Base-by-base conservation (phyloP, 768 basidiomycete genomes). In the Suillus subaureus region DNA sequence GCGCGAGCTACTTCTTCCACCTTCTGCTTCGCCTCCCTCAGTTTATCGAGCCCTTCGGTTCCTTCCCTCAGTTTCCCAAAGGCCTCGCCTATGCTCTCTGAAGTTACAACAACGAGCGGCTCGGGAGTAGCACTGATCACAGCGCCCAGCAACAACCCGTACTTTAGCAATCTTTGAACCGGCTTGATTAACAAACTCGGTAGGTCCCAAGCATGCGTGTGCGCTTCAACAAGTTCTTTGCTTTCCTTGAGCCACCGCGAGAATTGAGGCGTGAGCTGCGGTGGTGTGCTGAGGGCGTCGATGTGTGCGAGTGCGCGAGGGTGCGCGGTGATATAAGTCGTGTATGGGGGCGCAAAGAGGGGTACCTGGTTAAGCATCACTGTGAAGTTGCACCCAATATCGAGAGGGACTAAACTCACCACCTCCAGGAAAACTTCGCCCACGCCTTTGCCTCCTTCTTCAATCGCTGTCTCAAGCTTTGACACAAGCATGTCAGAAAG, bases 101-200 rank as follows among this genome's bases (percentile, higher is more conserved):
- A 40, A 40, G 57, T 21, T 12, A 42, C 39, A 12, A 60, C 18
- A 16, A 77, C 64, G 37, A 77, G 73, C 11, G 74, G 66, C 61
- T 88, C 85, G 8, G 89, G 87, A 0, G 93, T 94, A 71, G 89
- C 89, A 60, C 89, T 87, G 61, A 90, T 85, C 69, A 94, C 89
- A 31, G 92, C 87, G 31, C 80, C 79, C 40, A 99, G 86, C 35
- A 99, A 85, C 11, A 99, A 85, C 0, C 93, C 88, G 73, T 99
- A 99, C 75, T 98, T 99, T 68, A 98, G 88, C 63, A 98, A 84
- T 18, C 97, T 89, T 73, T 99, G 97, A 4, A 99, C 94, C 40
- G 97, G 97, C 78, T 99, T 98, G 78, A 99, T 98, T 66, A 99
- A 89, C 45, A 98, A 85, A 0, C 94, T 95, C 6, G 93, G 84